These are phyloP conservation scores for Rhodamnia argentea DNA, from an alignment of 345 rosid species.

Conservation along the genomic window DNA sequence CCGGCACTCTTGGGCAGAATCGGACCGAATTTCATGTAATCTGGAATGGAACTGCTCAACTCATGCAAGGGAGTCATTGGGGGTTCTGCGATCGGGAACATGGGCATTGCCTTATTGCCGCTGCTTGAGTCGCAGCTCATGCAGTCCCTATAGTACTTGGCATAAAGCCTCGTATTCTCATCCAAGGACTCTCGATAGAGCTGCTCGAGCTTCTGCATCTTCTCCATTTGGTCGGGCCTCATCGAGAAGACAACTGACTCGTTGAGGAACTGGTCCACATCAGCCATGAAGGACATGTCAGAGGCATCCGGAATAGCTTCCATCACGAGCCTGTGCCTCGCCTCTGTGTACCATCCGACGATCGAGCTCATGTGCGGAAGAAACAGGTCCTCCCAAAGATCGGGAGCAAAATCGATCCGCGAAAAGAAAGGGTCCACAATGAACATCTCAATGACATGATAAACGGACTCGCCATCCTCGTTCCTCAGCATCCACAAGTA, in stretches of 20 bases:
- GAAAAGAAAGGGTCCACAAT: constrained; percentile 58
- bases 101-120: constrained; percentile 35
- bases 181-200: constrained; percentile 47
- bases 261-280: constrained; percentile 44
- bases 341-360: constrained; percentile 58
- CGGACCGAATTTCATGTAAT: constrained; percentile 54
- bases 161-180: constrained; percentile 47
- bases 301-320: constrained; percentile 44
- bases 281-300: constrained; percentile 46
- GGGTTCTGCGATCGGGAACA: constrained; percentile 62
- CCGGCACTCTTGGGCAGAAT: constrained; percentile 47
- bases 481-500: constrained; percentile 45
- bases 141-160: constrained; percentile 43
- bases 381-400: constrained; percentile 54
- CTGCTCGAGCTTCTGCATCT: constrained; percentile 39
- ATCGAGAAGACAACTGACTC: constrained; percentile 38
- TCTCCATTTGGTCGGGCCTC: constrained; percentile 57
- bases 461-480: constrained; percentile 20
- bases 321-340: constrained; percentile 48
- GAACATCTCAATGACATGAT: constrained; percentile 56
- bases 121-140: constrained; percentile 25
- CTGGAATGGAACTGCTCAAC: constrained; percentile 40
- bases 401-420: constrained; percentile 53
- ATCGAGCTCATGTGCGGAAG: constrained; percentile 56
- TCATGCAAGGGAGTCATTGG: constrained; percentile 56